Conservation (phyloP, 1,284 basidiomycete species). For the Mycena citricolor region DNA sequence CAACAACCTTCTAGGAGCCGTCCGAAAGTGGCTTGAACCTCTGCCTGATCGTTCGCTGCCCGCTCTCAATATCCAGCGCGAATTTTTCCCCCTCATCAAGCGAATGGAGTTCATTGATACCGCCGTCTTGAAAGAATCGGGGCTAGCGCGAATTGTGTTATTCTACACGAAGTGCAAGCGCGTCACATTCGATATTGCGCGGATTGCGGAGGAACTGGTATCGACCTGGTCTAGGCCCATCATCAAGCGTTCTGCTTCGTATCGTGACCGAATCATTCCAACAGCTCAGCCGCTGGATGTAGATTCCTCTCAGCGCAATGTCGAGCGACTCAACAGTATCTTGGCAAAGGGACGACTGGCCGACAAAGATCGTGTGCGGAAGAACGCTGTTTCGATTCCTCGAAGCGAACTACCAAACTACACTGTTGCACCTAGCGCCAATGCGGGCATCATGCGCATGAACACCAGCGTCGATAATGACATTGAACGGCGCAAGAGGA, state of each 20-base stretch:
- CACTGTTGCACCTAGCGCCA: conserved; percentile 67
- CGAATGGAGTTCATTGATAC: conserved; percentile 94
- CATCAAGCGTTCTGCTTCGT: conserved; percentile 86
- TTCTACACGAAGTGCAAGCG: conserved; percentile 96
- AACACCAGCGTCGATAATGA: conserved; percentile 66
- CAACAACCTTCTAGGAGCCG: conserved; percentile 91
- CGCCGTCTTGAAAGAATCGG: conserved; percentile 87
- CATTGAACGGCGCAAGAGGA: conserved; percentile 66
- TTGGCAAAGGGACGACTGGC: conserved; percentile 65
- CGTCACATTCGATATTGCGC: conserved; percentile 78
- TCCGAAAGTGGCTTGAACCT: conserved; percentile 92
- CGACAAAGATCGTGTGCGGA: conserved; percentile 66
- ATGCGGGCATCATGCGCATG: conserved; percentile 46
- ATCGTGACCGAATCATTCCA: conserved; percentile 73
- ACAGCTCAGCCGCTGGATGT: conserved; percentile 43
- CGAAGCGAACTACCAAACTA: conserved; percentile 68
- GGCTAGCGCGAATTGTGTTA: conserved; percentile 87
- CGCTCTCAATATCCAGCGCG: conserved; percentile 92
- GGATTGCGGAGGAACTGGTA: conserved; percentile 85
- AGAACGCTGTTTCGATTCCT: conserved; percentile 79
- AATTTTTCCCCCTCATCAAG: conserved; percentile 82
- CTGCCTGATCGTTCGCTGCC: conserved; percentile 91
- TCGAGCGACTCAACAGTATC: conserved; percentile 66
- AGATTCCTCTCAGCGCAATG: conserved; percentile 36
- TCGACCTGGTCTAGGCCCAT: conserved; percentile 92